phyloP scores from a whole-genome alignment of 2,329 filamentous ascomycete genomes.

The Lecanicillium sp. region DNA sequence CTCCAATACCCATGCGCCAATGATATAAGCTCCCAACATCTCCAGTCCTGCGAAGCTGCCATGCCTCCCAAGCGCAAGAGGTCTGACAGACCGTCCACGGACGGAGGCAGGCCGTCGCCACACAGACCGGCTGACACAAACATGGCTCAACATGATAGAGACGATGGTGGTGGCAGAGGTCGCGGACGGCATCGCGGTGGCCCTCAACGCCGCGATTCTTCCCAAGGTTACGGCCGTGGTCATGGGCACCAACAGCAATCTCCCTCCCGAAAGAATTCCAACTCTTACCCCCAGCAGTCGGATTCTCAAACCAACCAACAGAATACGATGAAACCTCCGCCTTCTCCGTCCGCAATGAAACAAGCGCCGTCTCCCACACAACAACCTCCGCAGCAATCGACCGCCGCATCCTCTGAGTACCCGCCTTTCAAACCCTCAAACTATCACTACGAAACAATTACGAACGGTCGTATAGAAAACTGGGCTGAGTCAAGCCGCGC shows the following conservation, averaged over 20 bases:
- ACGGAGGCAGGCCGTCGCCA: slow-evolving; percentile 49
- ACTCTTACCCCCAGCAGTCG: slow-evolving; percentile 3
- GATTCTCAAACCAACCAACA: not conserved
- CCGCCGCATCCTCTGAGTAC: no score
- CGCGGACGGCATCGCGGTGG: slow-evolving; percentile 39
- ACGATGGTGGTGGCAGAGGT: slow-evolving; percentile 37
- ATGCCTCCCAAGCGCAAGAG: slow-evolving; percentile 57
- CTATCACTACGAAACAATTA: slow-evolving; percentile 71
- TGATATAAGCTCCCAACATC: slow-evolving; percentile 20
- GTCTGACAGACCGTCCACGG: slow-evolving; percentile 39
- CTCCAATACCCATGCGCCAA: slow-evolving; percentile 16
- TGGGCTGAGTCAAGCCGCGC: slow-evolving; percentile 64
- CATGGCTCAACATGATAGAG: slow-evolving; percentile 50
- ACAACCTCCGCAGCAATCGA: slow-evolving; percentile 6
- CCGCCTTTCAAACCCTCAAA: slow-evolving; percentile 28
- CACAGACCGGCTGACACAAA: slow-evolving; percentile 51
- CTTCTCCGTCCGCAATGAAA: slow-evolving; percentile 10
- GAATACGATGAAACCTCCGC: not conserved
- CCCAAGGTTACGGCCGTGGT: slow-evolving; percentile 25
- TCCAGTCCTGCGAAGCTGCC: slow-evolving; percentile 16
- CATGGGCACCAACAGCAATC: slow-evolving; percentile 13
- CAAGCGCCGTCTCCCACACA: slow-evolving; percentile 12
- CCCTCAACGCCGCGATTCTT: slow-evolving; percentile 44
- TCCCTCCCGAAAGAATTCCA: slow-evolving; percentile 6
- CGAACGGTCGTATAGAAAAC: slow-evolving; percentile 53